Evolutionary conservation across 2,329 filamentous ascomycete species (phyloP).

Genomic region (Aspergillus fumigatus): DNA sequence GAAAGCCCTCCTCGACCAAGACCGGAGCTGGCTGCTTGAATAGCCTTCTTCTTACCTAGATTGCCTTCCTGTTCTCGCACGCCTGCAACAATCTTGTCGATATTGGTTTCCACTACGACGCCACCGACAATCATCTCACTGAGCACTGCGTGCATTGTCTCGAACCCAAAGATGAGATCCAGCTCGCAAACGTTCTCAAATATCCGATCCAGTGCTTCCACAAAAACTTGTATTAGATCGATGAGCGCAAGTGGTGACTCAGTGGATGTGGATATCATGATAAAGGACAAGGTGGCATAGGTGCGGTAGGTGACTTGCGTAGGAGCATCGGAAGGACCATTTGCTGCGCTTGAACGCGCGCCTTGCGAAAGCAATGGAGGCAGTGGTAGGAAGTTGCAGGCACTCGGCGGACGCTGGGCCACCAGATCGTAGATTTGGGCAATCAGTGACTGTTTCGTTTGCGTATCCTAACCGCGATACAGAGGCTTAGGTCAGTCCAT

Average conservation of each 20-base stretch:
- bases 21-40: constrained; percentile 39
- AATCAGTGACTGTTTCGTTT: constrained; percentile 93
- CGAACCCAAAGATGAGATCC: constrained; percentile 98
- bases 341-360: constrained; percentile 42
- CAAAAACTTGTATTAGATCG: constrained; percentile 96
- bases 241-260: constrained; percentile 93
- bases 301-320: constrained; percentile 96
- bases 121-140: constrained; percentile 94
- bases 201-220: constrained; percentile 87
- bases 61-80: constrained; percentile 56
- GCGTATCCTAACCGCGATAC: constrained; percentile 70
- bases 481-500: neutral
- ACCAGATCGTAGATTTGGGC: constrained; percentile 97
- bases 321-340: constrained; percentile 76
- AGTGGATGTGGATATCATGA: constrained; percentile 92
- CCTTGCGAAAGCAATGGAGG: constrained; percentile 59
- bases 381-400: constrained; percentile 93
- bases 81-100: constrained; percentile 82
- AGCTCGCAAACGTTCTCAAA: constrained; percentile 99
- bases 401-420: constrained; percentile 80
- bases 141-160: constrained; percentile 86
- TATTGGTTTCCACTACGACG: constrained; percentile 85
- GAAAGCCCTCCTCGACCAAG: constrained; percentile 35
- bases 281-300: constrained; percentile 98
- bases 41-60: constrained; percentile 40